A percentile compares a stretch with the other conserved stretches of the same genome.
phyloP scores from a whole-genome alignment of 306 rosid genomes.

The Malus sieversii region DNA sequence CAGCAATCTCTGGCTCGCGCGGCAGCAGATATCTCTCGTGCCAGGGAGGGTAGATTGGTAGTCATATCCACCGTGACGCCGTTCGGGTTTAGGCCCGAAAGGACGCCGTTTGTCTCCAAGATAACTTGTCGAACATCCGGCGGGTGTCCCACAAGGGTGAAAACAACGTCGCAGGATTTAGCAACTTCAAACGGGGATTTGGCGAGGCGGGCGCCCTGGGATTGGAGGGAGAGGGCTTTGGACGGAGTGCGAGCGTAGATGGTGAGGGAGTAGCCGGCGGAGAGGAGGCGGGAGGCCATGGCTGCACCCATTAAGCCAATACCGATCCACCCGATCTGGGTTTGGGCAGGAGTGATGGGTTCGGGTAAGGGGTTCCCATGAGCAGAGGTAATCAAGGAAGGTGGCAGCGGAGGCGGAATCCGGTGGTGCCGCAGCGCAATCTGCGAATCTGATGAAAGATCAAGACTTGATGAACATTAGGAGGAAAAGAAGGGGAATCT shows the following conservation, averaged over 20 bases:
- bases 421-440: too few relatives aligned
- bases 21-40: slow-evolving; percentile 33
- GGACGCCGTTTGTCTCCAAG: slow-evolving; percentile 27
- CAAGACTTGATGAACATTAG: too few relatives aligned
- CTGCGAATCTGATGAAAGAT: too few relatives aligned
- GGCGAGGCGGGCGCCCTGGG: slow-evolving; percentile 47
- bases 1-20: slow-evolving; percentile 37
- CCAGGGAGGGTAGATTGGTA: slow-evolving; percentile 68
- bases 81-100: slow-evolving; percentile 39
- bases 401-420: too few relatives aligned
- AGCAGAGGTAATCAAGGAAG: neutral
- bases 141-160: slow-evolving; percentile 80
- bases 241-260: slow-evolving; percentile 69
- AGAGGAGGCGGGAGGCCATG: slow-evolving; percentile 73
- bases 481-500: too few relatives aligned
- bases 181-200: slow-evolving; percentile 41
- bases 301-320: slow-evolving; percentile 75
- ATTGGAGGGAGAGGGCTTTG: slow-evolving; percentile 44
- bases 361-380: slow-evolving; percentile 47
- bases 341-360: slow-evolving; percentile 29
- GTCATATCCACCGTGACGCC: slow-evolving; percentile 58
- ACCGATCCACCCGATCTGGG: slow-evolving; percentile 69
- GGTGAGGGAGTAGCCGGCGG: slow-evolving; percentile 54
- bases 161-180: slow-evolving; percentile 35
- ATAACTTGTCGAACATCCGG: slow-evolving; percentile 55